Percentiles rank a stretch among this genome's conserved stretches.
Conservation (phyloP, 1,284 basidiomycete genomes). For the Leccinum griseonigrum region DNA sequence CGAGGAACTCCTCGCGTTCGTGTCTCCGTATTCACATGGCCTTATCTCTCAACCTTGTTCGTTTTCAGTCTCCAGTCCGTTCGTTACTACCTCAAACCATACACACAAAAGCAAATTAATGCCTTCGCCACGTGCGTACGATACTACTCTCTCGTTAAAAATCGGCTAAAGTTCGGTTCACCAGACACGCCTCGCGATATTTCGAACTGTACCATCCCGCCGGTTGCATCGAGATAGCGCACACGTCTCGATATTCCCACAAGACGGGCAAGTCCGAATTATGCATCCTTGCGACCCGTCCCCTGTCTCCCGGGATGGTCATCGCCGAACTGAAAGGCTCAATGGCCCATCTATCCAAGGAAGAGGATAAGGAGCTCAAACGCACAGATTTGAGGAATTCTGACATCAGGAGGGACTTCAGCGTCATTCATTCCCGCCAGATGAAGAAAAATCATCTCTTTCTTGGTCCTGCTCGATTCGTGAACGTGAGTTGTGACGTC, state of each 20-base stretch:
- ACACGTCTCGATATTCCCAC: slow-evolving; percentile 81
- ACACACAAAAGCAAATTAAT: slow-evolving; percentile 78
- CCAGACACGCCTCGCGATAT: slow-evolving; percentile 81
- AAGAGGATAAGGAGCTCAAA: slow-evolving; percentile 80
- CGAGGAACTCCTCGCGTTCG: slow-evolving; percentile 70
- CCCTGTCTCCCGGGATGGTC: slow-evolving; percentile 67
- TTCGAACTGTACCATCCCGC: slow-evolving; percentile 79
- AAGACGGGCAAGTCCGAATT: slow-evolving; percentile 88
- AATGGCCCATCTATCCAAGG: slow-evolving; percentile 80
- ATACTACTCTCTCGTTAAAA: slow-evolving; percentile 31
- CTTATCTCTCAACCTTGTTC: slow-evolving; percentile 20
- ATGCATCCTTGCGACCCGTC: slow-evolving; percentile 82
- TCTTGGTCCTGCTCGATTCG: slow-evolving; percentile 90
- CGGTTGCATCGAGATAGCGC: slow-evolving; percentile 83
- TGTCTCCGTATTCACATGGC: slow-evolving; percentile 23
- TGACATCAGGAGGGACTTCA: slow-evolving; percentile 84
- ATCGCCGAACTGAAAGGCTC: slow-evolving; percentile 84
- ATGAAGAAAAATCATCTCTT: slow-evolving; percentile 92
- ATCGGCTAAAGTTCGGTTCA: slow-evolving; percentile 27
- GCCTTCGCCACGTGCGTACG: slow-evolving; percentile 78
- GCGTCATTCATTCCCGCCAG: slow-evolving; percentile 86
- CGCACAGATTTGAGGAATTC: slow-evolving; percentile 65
- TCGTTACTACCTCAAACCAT: slow-evolving; percentile 68
- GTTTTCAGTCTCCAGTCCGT: slow-evolving; percentile 60
- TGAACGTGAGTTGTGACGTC: slow-evolving; percentile 67